Conservation (phyloP, 148 eudicot species). For the Cornus florida region DNA sequence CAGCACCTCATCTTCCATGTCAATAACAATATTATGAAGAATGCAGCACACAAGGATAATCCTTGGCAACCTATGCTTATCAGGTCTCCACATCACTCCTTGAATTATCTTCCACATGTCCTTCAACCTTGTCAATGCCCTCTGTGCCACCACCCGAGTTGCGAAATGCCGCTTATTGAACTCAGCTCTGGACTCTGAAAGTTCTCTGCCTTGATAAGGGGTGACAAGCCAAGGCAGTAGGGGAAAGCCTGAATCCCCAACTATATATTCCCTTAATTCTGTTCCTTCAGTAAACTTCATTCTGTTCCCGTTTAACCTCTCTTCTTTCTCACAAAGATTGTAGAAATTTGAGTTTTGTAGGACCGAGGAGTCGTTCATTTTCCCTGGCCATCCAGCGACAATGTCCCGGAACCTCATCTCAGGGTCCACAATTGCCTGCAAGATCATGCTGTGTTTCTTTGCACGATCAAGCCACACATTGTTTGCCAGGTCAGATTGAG, state of each 20-base stretch:
- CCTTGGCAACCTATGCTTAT: slow-evolving; percentile 80
- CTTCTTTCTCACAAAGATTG: slow-evolving; percentile 60
- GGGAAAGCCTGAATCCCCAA: slow-evolving; percentile 72
- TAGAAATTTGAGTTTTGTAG: slow-evolving; percentile 62
- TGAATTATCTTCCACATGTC: slow-evolving; percentile 78
- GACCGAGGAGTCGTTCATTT: slow-evolving; percentile 52
- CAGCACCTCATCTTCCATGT: slow-evolving; percentile 62
- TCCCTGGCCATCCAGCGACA: slow-evolving; percentile 86
- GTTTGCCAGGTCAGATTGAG: slow-evolving; percentile 48
- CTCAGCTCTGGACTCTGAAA: slow-evolving; percentile 35
- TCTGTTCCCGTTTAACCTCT: slow-evolving; percentile 53
- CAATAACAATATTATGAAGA: slow-evolving; percentile 80
- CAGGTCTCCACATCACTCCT: slow-evolving; percentile 90
- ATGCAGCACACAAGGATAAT: slow-evolving; percentile 82
- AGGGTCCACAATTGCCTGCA: slow-evolving; percentile 87
- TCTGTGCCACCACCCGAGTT: slow-evolving; percentile 62
- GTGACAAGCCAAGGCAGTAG: slow-evolving; percentile 77
- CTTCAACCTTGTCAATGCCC: slow-evolving; percentile 70
- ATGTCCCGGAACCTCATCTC: slow-evolving; percentile 74
- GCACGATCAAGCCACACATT: slow-evolving; percentile 69
- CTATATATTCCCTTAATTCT: slow-evolving; percentile 59
- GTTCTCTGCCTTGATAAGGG: slow-evolving; percentile 57
- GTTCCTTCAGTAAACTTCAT: slow-evolving; percentile 38
- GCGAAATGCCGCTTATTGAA: slow-evolving; percentile 66
- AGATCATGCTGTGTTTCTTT: slow-evolving; percentile 76